Conservation (phyloP, 106 monocot genomes). For the Acorus calamus region DNA sequence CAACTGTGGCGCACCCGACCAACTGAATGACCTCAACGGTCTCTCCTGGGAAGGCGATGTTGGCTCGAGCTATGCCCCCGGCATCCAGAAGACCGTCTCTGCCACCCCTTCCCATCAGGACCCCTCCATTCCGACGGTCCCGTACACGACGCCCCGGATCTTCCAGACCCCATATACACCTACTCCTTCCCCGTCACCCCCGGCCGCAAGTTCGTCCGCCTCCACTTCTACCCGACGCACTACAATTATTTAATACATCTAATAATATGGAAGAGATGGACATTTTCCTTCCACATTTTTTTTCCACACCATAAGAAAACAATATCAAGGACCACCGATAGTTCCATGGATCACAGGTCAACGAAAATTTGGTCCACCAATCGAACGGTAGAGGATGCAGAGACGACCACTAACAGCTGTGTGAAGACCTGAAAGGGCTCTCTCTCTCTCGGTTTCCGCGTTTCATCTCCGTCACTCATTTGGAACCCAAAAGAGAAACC, state of each 20-base stretch:
- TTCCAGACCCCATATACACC: slow-evolving; percentile 8
- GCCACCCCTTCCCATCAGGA: neutral
- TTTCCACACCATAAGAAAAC: neutral
- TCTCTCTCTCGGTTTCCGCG: too few relatives aligned
- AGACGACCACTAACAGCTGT: too few relatives aligned
- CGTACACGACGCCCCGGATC: slow-evolving; percentile 5
- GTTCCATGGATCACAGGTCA: too few relatives aligned
- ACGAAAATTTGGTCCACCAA: too few relatives aligned
- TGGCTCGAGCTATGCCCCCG: slow-evolving; percentile 9
- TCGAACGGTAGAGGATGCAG: too few relatives aligned
- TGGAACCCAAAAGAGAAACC: too few relatives aligned
- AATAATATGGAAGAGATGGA: too few relatives aligned
- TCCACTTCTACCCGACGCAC: slow-evolving; percentile 4
- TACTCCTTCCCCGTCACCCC: slow-evolving; percentile 6
- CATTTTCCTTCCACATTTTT: neutral
- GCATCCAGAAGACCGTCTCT: neutral
- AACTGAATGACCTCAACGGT: neutral
- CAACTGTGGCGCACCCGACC: too few relatives aligned
- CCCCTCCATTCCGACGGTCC: neutral
- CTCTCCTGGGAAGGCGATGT: slow-evolving; percentile 10
- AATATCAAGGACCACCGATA: too few relatives aligned
- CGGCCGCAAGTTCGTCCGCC: slow-evolving; percentile 12
- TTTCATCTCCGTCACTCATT: too few relatives aligned
- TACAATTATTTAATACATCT: neutral
- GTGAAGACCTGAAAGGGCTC: too few relatives aligned